A percentile compares a stretch with the other conserved stretches of the same genome.
phyloP scores from a whole-genome alignment of 1,139 yeast species.

The Candida mesenterica region DNA sequence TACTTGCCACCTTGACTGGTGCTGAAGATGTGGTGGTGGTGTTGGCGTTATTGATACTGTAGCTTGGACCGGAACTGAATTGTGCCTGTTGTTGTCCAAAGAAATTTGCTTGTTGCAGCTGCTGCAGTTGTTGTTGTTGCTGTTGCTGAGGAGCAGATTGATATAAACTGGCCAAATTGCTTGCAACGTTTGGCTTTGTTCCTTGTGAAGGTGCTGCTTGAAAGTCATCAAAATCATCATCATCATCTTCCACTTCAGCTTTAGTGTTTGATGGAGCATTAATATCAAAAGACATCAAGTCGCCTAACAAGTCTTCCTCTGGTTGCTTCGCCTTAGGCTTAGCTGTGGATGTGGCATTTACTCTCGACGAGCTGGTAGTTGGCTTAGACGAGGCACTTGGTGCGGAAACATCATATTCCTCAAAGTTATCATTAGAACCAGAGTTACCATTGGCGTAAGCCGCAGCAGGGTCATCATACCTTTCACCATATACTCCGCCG shows the following conservation, averaged over 20 bases:
- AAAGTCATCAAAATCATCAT: constrained; percentile 93
- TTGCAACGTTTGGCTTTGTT: constrained; percentile 29
- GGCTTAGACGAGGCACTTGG: constrained; percentile 30
- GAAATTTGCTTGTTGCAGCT: constrained; percentile 15
- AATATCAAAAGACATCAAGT: constrained; percentile 53
- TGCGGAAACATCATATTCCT: constrained; percentile 65
- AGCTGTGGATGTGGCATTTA: constrained; percentile 30
- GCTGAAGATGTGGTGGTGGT: constrained; percentile 25
- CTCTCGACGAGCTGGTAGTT: constrained; percentile 43
- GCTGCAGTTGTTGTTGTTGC: constrained; percentile 11
- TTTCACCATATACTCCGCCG: constrained; percentile 75
- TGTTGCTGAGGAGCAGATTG: constrained; percentile 19
- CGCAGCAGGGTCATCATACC: constrained; percentile 58
- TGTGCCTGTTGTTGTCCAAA: constrained; percentile 12
- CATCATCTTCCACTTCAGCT: constrained; percentile 46
- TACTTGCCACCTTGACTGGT: constrained; percentile 32
- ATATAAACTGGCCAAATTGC: constrained; percentile 41
- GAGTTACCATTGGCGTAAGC: constrained; percentile 40
- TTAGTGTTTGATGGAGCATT: constrained; percentile 18
- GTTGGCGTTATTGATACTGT: constrained; percentile 16
- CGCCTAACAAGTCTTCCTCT: constrained; percentile 49
- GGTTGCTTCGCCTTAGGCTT: constrained; percentile 20
- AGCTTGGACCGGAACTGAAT: constrained; percentile 25
- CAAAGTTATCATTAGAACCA: constrained; percentile 50
- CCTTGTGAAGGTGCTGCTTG: constrained; percentile 67